These are phyloP conservation scores for Paradendryphiella salina DNA, from an alignment of 2,329 filamentous ascomycete genomes.

Conservation along the genomic window DNA sequence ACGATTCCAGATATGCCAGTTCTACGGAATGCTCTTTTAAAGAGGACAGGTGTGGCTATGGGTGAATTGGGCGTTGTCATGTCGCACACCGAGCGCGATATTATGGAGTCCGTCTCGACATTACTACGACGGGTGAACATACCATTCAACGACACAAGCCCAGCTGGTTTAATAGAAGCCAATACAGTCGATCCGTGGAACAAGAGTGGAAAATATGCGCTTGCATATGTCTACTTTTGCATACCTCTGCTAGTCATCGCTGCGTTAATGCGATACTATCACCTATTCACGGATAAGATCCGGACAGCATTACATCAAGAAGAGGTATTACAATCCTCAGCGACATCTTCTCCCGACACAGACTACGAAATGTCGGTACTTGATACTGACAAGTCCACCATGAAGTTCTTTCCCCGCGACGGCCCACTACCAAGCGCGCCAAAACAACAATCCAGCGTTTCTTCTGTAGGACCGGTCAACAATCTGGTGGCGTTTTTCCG, in stretches of 20 bases:
- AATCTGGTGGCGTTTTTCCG: slow-evolving; percentile 79
- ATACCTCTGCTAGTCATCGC: slow-evolving; percentile 70
- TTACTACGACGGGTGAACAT: slow-evolving; percentile 57
- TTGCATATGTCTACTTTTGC: slow-evolving; percentile 88
- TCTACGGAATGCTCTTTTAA: slow-evolving; percentile 36
- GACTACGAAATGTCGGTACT: slow-evolving; percentile 66
- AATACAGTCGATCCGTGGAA: slow-evolving; percentile 73
- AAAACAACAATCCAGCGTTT: slow-evolving; percentile 69
- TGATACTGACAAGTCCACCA: slow-evolving; percentile 63
- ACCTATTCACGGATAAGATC: slow-evolving; percentile 92
- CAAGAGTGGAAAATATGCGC: slow-evolving; percentile 79
- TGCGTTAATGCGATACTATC: slow-evolving; percentile 73
- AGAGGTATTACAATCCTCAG: slow-evolving; percentile 69
- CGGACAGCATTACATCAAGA: slow-evolving; percentile 87
- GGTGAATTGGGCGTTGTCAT: slow-evolving; percentile 34
- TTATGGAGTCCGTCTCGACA: slow-evolving; percentile 32
- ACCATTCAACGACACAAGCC: slow-evolving; percentile 59
- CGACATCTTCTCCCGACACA: slow-evolving; percentile 57
- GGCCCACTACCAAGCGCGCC: slow-evolving; percentile 62
- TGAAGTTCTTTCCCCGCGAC: slow-evolving; percentile 75
- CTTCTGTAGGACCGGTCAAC: slow-evolving; percentile 74
- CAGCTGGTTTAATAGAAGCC: slow-evolving; percentile 59
- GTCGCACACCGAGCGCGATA: slow-evolving; percentile 36
- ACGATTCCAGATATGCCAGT: slow-evolving; percentile 39
- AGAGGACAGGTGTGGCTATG: slow-evolving; percentile 35